These are phyloP conservation scores for Nitzschia inconspicua DNA, from an alignment of 108 stramenopile species.

Conservation along the genomic window DNA sequence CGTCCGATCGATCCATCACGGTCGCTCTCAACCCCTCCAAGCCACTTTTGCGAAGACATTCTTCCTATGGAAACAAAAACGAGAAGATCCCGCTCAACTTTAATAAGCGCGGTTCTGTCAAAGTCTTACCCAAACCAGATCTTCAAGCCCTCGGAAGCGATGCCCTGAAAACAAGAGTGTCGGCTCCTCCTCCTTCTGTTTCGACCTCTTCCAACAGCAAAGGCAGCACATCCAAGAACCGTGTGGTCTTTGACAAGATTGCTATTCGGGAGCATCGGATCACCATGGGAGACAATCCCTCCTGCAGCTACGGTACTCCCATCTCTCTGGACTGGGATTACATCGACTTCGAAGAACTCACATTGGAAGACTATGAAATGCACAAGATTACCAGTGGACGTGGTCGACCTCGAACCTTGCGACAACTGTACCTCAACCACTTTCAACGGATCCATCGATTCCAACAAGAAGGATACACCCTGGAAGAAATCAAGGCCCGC, in stretches of 20 bases:
- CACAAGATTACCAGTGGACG: not conserved
- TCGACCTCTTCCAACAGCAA: too few species aligned
- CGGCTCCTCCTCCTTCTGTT: not conserved
- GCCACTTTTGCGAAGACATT: too few species aligned
- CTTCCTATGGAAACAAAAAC: too few species aligned
- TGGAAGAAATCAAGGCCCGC: conserved; percentile 15
- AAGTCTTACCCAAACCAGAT: too few species aligned
- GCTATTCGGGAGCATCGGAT: conserved; percentile 32
- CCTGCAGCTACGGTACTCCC: conserved; percentile 40
- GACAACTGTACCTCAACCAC: conserved; percentile 8
- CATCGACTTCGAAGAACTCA: conserved; percentile 5
- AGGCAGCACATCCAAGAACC: not conserved
- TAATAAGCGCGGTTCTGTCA: too few species aligned
- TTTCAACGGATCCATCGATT: conserved; percentile 5
- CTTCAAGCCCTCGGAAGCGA: too few species aligned
- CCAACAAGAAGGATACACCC: conserved; percentile 3
- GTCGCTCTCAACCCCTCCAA: too few species aligned
- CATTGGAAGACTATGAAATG: conserved; percentile 22
- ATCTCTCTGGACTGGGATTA: conserved; percentile 51
- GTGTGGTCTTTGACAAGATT: conserved; percentile 21
- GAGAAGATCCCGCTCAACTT: too few species aligned
- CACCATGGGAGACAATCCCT: conserved; percentile 56
- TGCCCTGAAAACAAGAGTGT: not conserved
- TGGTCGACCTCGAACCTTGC: not conserved
- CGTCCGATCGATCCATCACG: too few species aligned